Conservation (phyloP, 116 monocot genomes). For the Trichopus zeylanicus region DNA sequence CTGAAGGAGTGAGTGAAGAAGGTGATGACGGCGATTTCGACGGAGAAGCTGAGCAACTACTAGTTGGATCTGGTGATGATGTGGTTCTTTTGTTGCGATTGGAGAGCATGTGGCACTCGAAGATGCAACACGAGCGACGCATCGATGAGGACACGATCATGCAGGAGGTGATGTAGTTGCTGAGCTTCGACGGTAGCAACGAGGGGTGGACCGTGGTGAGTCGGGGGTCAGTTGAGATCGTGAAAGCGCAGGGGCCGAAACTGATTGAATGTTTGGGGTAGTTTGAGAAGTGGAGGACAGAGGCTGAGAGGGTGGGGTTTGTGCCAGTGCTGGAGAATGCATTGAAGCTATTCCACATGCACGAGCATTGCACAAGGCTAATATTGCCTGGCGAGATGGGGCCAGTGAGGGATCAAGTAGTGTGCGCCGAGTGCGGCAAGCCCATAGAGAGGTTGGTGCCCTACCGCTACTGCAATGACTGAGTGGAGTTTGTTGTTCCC, state of each 20-base stretch:
- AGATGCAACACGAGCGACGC: conserved; percentile 47
- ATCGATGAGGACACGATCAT: conserved; percentile 65
- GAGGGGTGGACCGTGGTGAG: conserved; percentile 70
- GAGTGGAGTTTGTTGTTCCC: too few relatives aligned
- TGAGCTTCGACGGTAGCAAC: too few relatives aligned
- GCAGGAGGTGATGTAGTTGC: too few relatives aligned
- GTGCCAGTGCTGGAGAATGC: conserved; percentile 48
- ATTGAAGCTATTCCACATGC: conserved; percentile 43
- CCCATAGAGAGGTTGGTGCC: too few relatives aligned
- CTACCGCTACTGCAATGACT: conserved; percentile 75
- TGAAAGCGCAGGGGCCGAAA: conserved; percentile 42
- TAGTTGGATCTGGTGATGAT: too few relatives aligned
- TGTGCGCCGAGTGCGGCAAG: too few relatives aligned
- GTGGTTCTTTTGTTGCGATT: too few relatives aligned
- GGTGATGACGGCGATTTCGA: conserved; percentile 17
- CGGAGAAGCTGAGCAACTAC: too few relatives aligned
- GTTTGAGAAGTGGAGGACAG: conserved; percentile 50
- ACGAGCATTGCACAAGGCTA: too few relatives aligned
- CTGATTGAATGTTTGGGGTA: conserved; percentile 41
- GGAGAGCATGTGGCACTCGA: too few relatives aligned
- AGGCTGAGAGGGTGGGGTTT: conserved; percentile 42
- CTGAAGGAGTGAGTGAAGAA: conserved; percentile 57
- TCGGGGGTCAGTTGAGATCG: conserved; percentile 35
- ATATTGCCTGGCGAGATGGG: conserved; percentile 52
- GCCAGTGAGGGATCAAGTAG: conserved; percentile 61